These are phyloP conservation scores for Neolentinus lepideus DNA, from an alignment of 1,284 basidiomycete species.

Conservation along the genomic window DNA sequence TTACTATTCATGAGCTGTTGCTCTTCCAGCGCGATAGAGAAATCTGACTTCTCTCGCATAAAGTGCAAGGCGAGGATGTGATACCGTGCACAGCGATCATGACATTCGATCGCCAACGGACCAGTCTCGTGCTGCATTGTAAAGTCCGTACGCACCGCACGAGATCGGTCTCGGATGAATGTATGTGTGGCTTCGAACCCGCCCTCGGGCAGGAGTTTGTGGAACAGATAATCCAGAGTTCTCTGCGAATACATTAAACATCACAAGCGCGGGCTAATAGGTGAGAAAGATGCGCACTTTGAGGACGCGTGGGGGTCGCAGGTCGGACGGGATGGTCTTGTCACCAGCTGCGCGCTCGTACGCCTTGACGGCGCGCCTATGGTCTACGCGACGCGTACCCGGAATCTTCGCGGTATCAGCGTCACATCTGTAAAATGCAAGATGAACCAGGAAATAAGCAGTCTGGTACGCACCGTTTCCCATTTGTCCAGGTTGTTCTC, in stretches of 20 bases:
- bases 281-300: conserved; percentile 43
- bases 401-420: conserved; percentile 49
- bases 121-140: conserved; percentile 88
- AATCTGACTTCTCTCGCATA: conserved; percentile 51
- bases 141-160: conserved; percentile 90
- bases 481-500: conserved; percentile 86
- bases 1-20: conserved; percentile 87
- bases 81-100: conserved; percentile 90
- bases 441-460: neutral
- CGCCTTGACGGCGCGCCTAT: conserved; percentile 85
- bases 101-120: conserved; percentile 77
- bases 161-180: conserved; percentile 91
- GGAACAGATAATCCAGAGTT: conserved; percentile 92
- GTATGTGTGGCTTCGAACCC: conserved; percentile 69
- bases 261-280: neutral
- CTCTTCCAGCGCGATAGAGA: conserved; percentile 74
- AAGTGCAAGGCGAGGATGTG: conserved; percentile 87
- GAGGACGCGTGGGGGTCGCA: conserved; percentile 83
- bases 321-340: conserved; percentile 86
- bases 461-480: conserved; percentile 62
- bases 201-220: conserved; percentile 64
- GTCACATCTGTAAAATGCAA: conserved; percentile 20
- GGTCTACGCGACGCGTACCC: conserved; percentile 76
- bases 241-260: conserved; percentile 32
- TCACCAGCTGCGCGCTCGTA: conserved; percentile 95